Evolutionary conservation across 2,329 filamentous ascomycete genomes (phyloP), one percentile per base, ranked within the genome.

Genomic region (Alternaria longipes): DNA sequence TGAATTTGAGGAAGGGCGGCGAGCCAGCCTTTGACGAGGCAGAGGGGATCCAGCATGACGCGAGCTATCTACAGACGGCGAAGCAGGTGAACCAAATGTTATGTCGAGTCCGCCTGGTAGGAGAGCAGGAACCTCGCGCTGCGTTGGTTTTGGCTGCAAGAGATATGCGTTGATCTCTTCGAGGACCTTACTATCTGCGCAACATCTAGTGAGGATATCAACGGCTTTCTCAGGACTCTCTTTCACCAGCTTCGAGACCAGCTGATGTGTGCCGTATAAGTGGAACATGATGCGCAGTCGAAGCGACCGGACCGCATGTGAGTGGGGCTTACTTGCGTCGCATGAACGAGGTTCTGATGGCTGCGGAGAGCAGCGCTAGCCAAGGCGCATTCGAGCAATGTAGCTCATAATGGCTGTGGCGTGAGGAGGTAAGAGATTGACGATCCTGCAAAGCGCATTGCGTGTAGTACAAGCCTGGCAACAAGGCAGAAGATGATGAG

Each of bases 281-380:
- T 5, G 24, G 5, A 30, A 6, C 36, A 52, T 52, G 49, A 40
- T 41, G 32, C 12, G 24, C 20, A 52, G 49, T 28, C n/a, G 12
- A 40, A n/a, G 22, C 16, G n/a, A 22, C 8, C 49, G 34, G 6
- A 38, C 49, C 16, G 36, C 49, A 52, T 52, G 3, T 41, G n/a
- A n/a, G 49, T 52, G 49, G 36, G 49, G 49, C 49, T 12, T 26
- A 52, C 22, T 52, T 20, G 8, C 14, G 32, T 51, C 32, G 34
- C 49, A 51, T 22, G 49, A 8, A 51, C 49, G 53, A 3, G 4
- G 26, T 49, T 26, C 14, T 32, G 32, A 5, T 12, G 4, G 34
- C 44, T 36, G 53, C 41, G 20, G 42, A 11, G 14, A 45, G 28
- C 40, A 44, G 41, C 40, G 32, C 42, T 40, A 41, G 32, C 26